These are phyloP conservation scores for Linum usitatissimum DNA, from an alignment of 345 rosid species.

Conservation along the genomic window DNA sequence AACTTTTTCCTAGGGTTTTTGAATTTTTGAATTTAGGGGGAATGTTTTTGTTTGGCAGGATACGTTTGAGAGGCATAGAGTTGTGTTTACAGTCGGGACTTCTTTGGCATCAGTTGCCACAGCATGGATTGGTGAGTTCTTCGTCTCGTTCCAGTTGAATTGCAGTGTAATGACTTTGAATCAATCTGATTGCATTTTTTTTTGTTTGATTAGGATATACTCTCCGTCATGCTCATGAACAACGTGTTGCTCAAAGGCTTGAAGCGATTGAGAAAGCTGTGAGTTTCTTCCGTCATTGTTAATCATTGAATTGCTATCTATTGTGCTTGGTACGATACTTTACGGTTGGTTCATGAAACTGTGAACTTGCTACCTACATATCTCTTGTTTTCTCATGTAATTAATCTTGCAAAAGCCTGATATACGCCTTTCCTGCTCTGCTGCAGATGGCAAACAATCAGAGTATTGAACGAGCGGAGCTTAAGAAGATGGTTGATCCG, in stretches of 20 bases:
- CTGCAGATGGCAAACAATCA: constrained; percentile 50
- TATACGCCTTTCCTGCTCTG: constrained; percentile 2
- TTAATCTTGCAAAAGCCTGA: neutral
- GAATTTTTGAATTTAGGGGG: neutral
- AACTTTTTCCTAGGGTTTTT: neutral
- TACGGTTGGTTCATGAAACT: no score
- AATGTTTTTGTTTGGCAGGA: constrained; percentile 32
- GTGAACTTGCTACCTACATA: neutral
- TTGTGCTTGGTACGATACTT: no score
- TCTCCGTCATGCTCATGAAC: constrained; percentile 19
- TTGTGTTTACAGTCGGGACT: constrained; percentile 81
- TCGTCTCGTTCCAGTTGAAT: neutral
- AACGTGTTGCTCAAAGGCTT: constrained; percentile 24
- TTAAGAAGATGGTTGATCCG: constrained; percentile 68
- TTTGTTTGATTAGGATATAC: constrained; percentile 15
- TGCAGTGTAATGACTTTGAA: neutral
- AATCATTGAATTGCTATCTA: no score
- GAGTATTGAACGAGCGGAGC: constrained; percentile 51
- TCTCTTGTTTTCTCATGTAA: neutral
- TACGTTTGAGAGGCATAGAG: constrained; percentile 73
- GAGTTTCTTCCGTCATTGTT: constrained; percentile 10
- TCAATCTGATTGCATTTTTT: neutral
- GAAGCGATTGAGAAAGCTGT: constrained; percentile 25
- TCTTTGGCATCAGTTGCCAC: constrained; percentile 87
- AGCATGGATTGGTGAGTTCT: constrained; percentile 72